Base-by-base conservation (phyloP, 345 rosid species). In the Gossypium rotundifolium region DNA sequence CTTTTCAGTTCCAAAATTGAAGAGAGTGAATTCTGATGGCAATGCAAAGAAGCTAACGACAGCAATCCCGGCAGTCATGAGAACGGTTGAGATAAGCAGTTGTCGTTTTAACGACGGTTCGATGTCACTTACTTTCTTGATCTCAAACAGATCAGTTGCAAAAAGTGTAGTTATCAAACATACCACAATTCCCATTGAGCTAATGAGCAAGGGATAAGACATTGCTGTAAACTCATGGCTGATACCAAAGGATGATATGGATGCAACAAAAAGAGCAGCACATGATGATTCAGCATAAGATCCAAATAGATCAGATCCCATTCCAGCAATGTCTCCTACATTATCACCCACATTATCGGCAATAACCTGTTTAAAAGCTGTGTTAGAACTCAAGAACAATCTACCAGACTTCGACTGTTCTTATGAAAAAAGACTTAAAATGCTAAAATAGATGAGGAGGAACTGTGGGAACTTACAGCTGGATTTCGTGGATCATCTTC, bases 261-360 rank as follows among this genome's bases (percentile, higher is more conserved):
- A 89, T 58, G 94, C 90, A 58, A 89, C 90, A 60, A 88, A 85
- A 27, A 89, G 89, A 2, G 94, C 90, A 7, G 94, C 94, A 65
- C 94, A 88, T 2, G 91, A 82, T 64, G 94, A 81, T 70, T 89
- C 91, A 12, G 94, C 91, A 64, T 89, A 89, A 45, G 94, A 89
- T 1, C 91, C 91, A 9, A 88, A 89, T 7, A 89, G 80, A 46
- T 87, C 91, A 38, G 87, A 88, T 29, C 94, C 94, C 94, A 88
- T 89, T 18, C 94, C 94, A 0, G 89, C 89, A 77, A 89, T 88
- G 25, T 88, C 94, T 61, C 94, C 94, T 44, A 89, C 94, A 48
- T 89, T 89, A 80, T 89, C 86, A 18, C 91, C 91, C 80, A 89
- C 91, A 61, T 89, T 89, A 71, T 89, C 94, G 9, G 94, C 94